These are phyloP conservation scores for Metarhizium album DNA, from an alignment of 2,329 filamentous ascomycete genomes.

Conservation along the genomic window DNA sequence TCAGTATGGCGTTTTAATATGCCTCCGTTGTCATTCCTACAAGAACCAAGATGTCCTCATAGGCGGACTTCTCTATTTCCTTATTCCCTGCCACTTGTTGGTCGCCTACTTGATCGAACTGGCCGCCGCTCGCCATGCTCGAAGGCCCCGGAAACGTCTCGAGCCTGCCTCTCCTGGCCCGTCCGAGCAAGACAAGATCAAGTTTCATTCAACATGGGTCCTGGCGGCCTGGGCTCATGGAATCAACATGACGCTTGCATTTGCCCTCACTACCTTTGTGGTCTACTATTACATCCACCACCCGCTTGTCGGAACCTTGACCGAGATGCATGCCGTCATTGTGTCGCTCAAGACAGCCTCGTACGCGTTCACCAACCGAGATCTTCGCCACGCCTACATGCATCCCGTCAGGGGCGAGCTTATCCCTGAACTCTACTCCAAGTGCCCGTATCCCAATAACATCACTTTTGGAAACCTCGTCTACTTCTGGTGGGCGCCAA, in stretches of 20 bases:
- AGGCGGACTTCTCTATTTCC: slow-evolving; percentile 68
- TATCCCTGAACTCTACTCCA: slow-evolving; percentile 70
- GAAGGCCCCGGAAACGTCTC: slow-evolving; percentile 49
- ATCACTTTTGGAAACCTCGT: slow-evolving; percentile 78
- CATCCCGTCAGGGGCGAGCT: slow-evolving; percentile 60
- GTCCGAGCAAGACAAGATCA: slow-evolving; percentile 49
- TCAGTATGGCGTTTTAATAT: slow-evolving; percentile 93
- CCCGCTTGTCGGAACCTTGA: slow-evolving; percentile 83
- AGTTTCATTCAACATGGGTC: slow-evolving; percentile 68
- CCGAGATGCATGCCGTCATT: slow-evolving; percentile 83
- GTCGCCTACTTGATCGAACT: slow-evolving; percentile 85
- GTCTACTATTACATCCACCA: slow-evolving; percentile 91
- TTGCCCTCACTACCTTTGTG: slow-evolving; percentile 69
- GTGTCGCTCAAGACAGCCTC: slow-evolving; percentile 95
- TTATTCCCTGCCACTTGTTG: slow-evolving; percentile 85
- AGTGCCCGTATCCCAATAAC: slow-evolving; percentile 82
- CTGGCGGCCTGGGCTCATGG: slow-evolving; percentile 71
- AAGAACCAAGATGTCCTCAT: slow-evolving; percentile 65
- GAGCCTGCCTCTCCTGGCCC: slow-evolving; percentile 31
- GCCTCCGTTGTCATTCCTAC: slow-evolving; percentile 82
- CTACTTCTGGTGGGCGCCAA: slow-evolving; percentile 98
- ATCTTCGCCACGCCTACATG: slow-evolving; percentile 82
- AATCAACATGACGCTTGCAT: slow-evolving; percentile 71
- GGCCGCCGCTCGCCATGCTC: slow-evolving; percentile 69
- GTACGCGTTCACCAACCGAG: slow-evolving; percentile 93